Conservation (phyloP, 371 early-diverging fungal species). For the Mucor velutinosus region DNA sequence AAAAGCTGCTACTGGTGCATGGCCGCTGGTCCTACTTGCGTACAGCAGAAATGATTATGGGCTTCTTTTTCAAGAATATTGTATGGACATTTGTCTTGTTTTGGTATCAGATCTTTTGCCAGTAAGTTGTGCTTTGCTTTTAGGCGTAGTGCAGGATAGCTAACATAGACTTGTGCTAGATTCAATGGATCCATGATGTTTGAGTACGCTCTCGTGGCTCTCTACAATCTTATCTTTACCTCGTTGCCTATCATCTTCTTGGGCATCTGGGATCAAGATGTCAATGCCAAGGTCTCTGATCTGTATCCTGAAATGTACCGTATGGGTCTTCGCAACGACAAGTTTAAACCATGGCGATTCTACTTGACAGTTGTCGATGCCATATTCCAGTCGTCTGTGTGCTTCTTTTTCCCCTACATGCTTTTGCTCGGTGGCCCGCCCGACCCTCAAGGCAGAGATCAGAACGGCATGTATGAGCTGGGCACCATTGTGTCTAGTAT, state of each 20-base stretch:
- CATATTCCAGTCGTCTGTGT: constrained; percentile 85
- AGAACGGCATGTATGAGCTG: constrained; percentile 68
- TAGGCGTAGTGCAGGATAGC: neutral
- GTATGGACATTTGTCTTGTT: constrained; percentile 79
- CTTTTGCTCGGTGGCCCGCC: constrained; percentile 48
- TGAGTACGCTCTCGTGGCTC: constrained; percentile 78
- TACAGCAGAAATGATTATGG: constrained; percentile 75
- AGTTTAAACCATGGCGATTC: constrained; percentile 83
- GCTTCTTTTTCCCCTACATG: constrained; percentile 74
- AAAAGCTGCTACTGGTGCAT: constrained; percentile 77
- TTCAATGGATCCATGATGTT: constrained; percentile 60
- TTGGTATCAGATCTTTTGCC: constrained; percentile 82
- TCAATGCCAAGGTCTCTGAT: constrained; percentile 70
- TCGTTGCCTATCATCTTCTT: constrained; percentile 69
- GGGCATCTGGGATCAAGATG: constrained; percentile 93
- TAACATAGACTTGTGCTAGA: constrained; percentile 10
- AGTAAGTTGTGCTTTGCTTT: constrained; percentile 42
- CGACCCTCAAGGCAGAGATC: constrained; percentile 57
- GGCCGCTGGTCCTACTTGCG: constrained; percentile 86
- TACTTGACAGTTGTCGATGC: constrained; percentile 84
- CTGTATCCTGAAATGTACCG: constrained; percentile 87
- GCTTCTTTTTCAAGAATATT: constrained; percentile 81
- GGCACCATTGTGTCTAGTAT: constrained; percentile 80
- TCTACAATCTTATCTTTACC: constrained; percentile 79
- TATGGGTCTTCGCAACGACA: constrained; percentile 80